phyloP scores from a whole-genome alignment of 2,329 filamentous ascomycete species.

The Lasiodiplodia theobromae region DNA sequence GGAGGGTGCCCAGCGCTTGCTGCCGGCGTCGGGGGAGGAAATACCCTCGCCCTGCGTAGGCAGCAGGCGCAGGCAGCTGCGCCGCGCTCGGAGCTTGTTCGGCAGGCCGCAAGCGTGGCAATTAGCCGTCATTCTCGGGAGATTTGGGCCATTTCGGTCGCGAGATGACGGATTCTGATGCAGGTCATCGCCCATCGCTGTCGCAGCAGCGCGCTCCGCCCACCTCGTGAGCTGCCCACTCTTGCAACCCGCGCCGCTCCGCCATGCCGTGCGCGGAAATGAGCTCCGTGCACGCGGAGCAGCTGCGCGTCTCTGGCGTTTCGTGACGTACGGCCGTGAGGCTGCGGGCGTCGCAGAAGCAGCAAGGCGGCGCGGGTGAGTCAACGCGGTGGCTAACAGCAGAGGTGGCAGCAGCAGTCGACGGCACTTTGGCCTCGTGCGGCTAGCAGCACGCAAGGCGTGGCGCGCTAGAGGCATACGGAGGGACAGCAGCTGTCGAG shows the following conservation, averaged over 20 bases:
- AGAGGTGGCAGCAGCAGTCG: not conserved
- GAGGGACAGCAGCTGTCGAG: conserved; percentile 29
- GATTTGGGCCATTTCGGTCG: conserved; percentile 10
- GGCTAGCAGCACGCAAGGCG: conserved; percentile 26
- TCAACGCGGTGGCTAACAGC: conserved; percentile 23
- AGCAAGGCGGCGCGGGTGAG: conserved; percentile 17
- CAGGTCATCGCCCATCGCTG: conserved; percentile 23
- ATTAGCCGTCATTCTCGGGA: conserved; percentile 9
- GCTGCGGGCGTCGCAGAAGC: conserved; percentile 20
- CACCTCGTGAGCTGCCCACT: not conserved
- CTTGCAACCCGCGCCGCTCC: conserved; percentile 26
- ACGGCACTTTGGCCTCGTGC: conserved; percentile 30
- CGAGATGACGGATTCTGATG: conserved; percentile 13
- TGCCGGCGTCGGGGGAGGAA: not conserved
- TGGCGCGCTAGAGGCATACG: conserved; percentile 20
- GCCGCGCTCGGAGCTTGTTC: conserved; percentile 11
- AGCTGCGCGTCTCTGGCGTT: conserved; percentile 13
- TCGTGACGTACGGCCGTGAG: conserved; percentile 25
- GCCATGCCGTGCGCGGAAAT: conserved; percentile 21
- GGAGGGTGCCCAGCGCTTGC: not conserved
- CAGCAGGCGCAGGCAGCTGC: conserved; percentile 18
- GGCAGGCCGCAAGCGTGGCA: conserved; percentile 18
- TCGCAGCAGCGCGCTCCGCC: conserved; percentile 14
- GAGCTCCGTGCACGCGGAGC: conserved; percentile 5
- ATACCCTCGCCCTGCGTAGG: conserved; percentile 8